Conservation (phyloP, 169 alveolate species). For the Babesia sp. region DNA sequence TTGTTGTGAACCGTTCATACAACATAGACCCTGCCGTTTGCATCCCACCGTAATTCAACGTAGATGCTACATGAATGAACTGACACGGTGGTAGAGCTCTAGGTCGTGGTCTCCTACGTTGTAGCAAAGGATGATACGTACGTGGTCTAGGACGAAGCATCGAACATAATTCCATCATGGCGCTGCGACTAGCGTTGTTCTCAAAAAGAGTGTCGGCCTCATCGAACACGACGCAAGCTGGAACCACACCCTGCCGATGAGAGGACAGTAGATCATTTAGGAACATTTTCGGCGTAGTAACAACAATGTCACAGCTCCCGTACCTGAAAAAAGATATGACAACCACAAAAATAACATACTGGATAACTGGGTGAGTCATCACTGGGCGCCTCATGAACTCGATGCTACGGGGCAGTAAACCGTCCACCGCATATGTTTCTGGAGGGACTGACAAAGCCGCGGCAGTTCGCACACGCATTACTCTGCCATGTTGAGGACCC, state of each 20-base stretch:
- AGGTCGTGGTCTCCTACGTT: background rate
- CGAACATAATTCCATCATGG: slow-evolving; percentile 71
- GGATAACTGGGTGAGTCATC: slow-evolving; percentile 43
- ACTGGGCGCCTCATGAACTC: slow-evolving; percentile 31
- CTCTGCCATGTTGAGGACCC: background rate
- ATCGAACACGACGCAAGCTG: slow-evolving; percentile 75
- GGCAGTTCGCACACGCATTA: background rate
- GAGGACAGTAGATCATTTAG: slow-evolving; percentile 52
- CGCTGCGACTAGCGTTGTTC: slow-evolving; percentile 73
- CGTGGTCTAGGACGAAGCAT: slow-evolving; percentile 71
- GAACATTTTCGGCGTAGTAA: slow-evolving; percentile 74
- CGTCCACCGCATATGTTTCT: slow-evolving; percentile 26
- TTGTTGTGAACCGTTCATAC: slow-evolving; percentile 69
- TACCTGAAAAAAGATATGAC: slow-evolving; percentile 36
- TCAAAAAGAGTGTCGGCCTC: slow-evolving; percentile 75
- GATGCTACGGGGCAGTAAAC: slow-evolving; percentile 32
- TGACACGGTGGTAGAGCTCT: slow-evolving; percentile 65
- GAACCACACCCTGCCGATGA: slow-evolving; percentile 37
- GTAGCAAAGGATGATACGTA: slow-evolving; percentile 67
- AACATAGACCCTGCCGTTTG: slow-evolving; percentile 76
- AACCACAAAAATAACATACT: slow-evolving; percentile 17
- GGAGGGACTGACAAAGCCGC: background rate
- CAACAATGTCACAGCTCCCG: slow-evolving; percentile 70
- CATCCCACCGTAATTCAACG: slow-evolving; percentile 70
- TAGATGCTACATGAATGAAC: slow-evolving; percentile 70